Base-by-base conservation (phyloP, 2,329 filamentous ascomycete species). In the Didymella pomorum region DNA sequence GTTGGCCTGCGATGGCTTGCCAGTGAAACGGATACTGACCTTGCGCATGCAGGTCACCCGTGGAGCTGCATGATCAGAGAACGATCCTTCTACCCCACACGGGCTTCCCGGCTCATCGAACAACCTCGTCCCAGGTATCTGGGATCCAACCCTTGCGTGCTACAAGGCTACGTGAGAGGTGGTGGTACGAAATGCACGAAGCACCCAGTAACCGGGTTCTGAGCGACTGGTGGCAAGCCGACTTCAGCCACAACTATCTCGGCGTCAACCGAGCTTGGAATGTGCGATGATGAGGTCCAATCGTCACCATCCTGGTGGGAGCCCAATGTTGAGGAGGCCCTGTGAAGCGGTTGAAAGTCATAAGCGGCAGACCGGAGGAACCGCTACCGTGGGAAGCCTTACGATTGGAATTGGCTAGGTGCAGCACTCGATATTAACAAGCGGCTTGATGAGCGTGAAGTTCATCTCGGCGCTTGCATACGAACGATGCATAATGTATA, bases 121-220 rank as follows among this genome's bases (percentile, higher is more conserved):
- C 70, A 65, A 57, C 50, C 50, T 58, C 29, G 60, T 63, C 59
- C 64, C 65, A 44, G 70, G 69, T 74, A 65, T 49, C 61, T 63
- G 72, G 71, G 61, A 41, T 52, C 41, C 48, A 53, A 62, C 69
- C 67, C 69, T 74, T 71, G 69, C 65, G 69, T 68, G 61, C 61
- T 56, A 65, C 62, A 61, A 67, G 58, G 61, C 56, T 64, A 64
- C 52, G 41, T 63, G 58, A 64, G 58, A 64, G 35, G 43, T 58
- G 42, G 69, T 72, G 57, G 58, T 63, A 71, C 67, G 43, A 49
- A 54, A 59, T 65, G 63, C 63, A 63, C 56, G 61, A 64, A 55
- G 52, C 46, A 61, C 70, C 73, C 73, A 67, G 58, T 48, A 70
- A 74, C 71, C 72, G 60, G 73, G 71, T 71, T 46, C 35, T 46